Conservation (phyloP, 768 basidiomycete species). For the Chalciporus pseudorubinellus region DNA sequence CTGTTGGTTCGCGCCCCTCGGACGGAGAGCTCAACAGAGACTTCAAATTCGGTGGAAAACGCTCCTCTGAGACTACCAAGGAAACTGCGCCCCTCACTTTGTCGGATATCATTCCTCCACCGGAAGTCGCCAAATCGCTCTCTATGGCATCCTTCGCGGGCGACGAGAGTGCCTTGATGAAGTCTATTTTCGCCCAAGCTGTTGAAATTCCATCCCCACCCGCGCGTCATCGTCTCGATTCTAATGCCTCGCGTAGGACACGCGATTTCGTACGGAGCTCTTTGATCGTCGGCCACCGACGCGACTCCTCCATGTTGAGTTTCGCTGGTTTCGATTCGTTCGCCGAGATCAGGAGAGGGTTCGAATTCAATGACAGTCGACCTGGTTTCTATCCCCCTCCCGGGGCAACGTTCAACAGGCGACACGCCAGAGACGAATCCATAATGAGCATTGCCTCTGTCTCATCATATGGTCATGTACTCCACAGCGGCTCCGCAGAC, state of each 20-base stretch:
- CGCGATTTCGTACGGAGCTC: conserved; percentile 23
- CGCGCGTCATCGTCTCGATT: conserved; percentile 38
- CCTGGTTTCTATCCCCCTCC: conserved; percentile 66
- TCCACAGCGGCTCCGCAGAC: conserved; percentile 60
- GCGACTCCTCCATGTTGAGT: conserved; percentile 51
- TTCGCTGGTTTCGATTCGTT: conserved; percentile 75
- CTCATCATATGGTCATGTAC: conserved; percentile 71
- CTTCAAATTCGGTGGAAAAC: conserved; percentile 71
- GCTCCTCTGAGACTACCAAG: conserved; percentile 14
- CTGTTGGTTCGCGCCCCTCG: conserved; percentile 47
- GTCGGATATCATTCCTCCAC: conserved; percentile 74
- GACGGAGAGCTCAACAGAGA: conserved; percentile 66
- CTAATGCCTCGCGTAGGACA: conserved; percentile 38
- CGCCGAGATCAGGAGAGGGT: conserved; percentile 74
- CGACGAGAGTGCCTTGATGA: conserved; percentile 52
- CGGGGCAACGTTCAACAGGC: conserved; percentile 34
- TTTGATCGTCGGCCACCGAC: conserved; percentile 28
- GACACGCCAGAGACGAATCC: conserved; percentile 54
- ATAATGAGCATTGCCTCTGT: conserved; percentile 74
- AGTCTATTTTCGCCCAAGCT: conserved; percentile 54
- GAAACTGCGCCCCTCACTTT: conserved; percentile 44
- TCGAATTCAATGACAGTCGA: conserved; percentile 64
- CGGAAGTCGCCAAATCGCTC: conserved; percentile 47
- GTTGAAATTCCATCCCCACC: conserved; percentile 35
- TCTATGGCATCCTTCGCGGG: conserved; percentile 44